These are phyloP conservation scores for Russula compacta DNA, from an alignment of 768 basidiomycete genomes.

Conservation along the genomic window DNA sequence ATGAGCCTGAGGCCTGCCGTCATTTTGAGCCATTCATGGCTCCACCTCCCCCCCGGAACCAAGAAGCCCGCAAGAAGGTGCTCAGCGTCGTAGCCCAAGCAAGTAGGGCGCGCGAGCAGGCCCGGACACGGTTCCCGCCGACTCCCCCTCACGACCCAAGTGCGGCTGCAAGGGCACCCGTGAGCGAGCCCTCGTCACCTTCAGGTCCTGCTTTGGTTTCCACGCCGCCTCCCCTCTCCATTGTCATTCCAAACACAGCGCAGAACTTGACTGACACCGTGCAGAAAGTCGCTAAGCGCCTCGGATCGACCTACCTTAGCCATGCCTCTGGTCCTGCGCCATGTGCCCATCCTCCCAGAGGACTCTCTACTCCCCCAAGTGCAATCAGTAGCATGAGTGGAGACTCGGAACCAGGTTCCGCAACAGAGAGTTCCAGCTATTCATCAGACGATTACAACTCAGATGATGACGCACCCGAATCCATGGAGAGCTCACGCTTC, in stretches of 20 bases:
- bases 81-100: conserved; percentile 48
- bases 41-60: conserved; percentile 14
- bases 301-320: conserved; percentile 36
- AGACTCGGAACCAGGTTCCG: conserved; percentile 17
- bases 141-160: conserved; percentile 33
- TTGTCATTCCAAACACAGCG: conserved; percentile 20
- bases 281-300: conserved; percentile 48
- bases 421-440: conserved; percentile 12
- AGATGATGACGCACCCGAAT: conserved; percentile 34
- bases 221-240: conserved; percentile 21
- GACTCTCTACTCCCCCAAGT: conserved; percentile 9
- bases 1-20: conserved; percentile 63
- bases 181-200: not conserved
- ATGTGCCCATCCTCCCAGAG: conserved; percentile 1
- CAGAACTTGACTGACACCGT: conserved; percentile 42
- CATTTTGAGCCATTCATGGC: conserved; percentile 64
- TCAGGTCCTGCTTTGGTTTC: not conserved
- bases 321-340: conserved; percentile 19
- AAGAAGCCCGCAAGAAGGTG: conserved; percentile 43
- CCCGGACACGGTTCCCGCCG: conserved; percentile 34
- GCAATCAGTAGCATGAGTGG: conserved; percentile 14
- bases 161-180: conserved; percentile 9
- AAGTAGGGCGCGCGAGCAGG: conserved; percentile 42
- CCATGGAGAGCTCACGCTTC: not conserved
- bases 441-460: conserved; percentile 26